Percentiles rank a stretch among this genome's conserved stretches.
phyloP scores from a whole-genome alignment of 208 protist genomes.

The Polymyxa betae region DNA sequence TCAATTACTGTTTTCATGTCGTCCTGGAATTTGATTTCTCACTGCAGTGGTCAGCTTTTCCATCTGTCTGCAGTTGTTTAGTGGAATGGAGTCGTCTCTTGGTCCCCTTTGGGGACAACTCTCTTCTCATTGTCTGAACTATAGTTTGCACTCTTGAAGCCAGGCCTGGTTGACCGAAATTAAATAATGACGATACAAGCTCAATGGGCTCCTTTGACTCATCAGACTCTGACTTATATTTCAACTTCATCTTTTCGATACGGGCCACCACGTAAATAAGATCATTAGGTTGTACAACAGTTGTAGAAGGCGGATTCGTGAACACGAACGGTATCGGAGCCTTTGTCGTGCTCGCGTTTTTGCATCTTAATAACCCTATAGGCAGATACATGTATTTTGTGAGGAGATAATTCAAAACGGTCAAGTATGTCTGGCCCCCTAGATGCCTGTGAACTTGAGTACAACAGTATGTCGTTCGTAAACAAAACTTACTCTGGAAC shows the following conservation, averaged over 20 bases:
- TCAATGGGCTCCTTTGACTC: background rate
- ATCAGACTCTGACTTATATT: background rate
- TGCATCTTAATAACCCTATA: constrained; percentile 43
- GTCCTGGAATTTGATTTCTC: too few species aligned
- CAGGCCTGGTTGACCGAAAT: constrained; percentile 32
- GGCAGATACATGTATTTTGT: constrained; percentile 10
- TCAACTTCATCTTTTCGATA: constrained; percentile 6
- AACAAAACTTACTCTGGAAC: background rate
- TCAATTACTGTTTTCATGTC: too few species aligned
- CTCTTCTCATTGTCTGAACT: too few species aligned
- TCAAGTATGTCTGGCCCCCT: constrained; percentile 22
- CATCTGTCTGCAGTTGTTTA: too few species aligned
- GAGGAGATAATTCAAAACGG: background rate
- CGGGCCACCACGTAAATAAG: constrained; percentile 19
- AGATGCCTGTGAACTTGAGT: background rate
- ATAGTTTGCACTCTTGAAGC: background rate
- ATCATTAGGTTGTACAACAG: background rate
- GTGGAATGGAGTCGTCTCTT: background rate
- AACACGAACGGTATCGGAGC: constrained; percentile 36
- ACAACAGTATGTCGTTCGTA: background rate
- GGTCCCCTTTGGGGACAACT: background rate
- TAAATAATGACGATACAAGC: constrained; percentile 33
- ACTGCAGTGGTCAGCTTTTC: too few species aligned
- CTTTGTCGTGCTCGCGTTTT: background rate
- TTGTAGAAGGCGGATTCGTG: constrained; percentile 32